Conservation (phyloP, 2,329 filamentous ascomycete genomes). For the Aspergillus fischeri region DNA sequence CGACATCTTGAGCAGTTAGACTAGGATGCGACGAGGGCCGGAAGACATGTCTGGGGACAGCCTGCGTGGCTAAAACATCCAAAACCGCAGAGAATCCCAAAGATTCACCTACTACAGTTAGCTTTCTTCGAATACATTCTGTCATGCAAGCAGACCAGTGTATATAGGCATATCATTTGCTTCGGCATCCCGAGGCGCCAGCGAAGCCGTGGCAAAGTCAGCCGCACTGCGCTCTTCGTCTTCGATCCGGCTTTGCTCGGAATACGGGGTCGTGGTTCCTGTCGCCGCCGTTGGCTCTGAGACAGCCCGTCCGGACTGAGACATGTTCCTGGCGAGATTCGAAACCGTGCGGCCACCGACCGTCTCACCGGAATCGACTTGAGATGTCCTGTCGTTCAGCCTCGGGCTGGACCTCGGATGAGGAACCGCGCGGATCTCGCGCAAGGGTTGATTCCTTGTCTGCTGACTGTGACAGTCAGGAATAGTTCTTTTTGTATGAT, state of each 20-base stretch:
- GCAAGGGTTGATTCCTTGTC: conserved; percentile 7
- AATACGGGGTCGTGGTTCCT: not conserved
- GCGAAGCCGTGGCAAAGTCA: conserved; percentile 22
- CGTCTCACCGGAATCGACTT: not conserved
- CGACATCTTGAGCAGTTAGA: conserved; percentile 16
- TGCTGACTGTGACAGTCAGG: not conserved
- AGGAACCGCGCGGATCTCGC: conserved; percentile 4
- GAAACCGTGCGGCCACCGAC: not conserved
- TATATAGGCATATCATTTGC: conserved; percentile 22
- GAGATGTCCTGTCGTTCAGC: not conserved
- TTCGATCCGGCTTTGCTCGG: conserved; percentile 6
- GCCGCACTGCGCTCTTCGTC: conserved; percentile 22
- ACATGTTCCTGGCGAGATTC: not conserved
- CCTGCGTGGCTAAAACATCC: not conserved
- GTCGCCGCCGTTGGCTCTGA: not conserved
- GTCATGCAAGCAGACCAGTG: conserved; percentile 12
- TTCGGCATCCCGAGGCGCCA: conserved; percentile 13
- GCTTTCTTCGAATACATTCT: not conserved
- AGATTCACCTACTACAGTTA: not conserved
- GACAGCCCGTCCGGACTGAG: not conserved
- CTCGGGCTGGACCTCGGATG: not conserved
- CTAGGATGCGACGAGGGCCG: conserved; percentile 11
- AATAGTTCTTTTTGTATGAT: not conserved
- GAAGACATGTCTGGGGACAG: not conserved
- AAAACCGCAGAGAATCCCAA: not conserved